Conservation (phyloP, 176 grass and related monocot genomes). For the Guadua angustifolia region DNA sequence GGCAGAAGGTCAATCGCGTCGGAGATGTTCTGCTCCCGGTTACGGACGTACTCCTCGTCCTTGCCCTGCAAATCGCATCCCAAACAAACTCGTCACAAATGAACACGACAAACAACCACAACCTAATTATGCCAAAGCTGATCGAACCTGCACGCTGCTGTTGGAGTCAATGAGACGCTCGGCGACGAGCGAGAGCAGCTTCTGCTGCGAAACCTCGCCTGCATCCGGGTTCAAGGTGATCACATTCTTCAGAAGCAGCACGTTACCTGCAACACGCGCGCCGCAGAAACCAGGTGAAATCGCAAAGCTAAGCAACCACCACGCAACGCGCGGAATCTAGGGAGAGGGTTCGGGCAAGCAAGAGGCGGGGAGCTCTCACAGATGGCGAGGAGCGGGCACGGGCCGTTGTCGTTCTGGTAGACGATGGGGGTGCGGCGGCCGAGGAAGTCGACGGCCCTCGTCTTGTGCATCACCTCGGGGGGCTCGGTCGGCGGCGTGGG, state of each 20-base stretch:
- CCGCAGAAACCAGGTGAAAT: constrained; percentile 20
- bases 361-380: constrained; percentile 51
- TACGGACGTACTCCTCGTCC: constrained; percentile 77
- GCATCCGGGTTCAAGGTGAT: constrained; percentile 81
- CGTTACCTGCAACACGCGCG: constrained; percentile 64
- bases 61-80: constrained; percentile 48
- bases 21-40: constrained; percentile 78
- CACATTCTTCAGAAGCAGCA: constrained; percentile 88
- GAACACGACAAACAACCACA: background rate
- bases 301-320: background rate
- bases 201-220: constrained; percentile 91
- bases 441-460: constrained; percentile 84
- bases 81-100: background rate
- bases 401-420: constrained; percentile 98
- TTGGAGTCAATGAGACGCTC: constrained; percentile 91
- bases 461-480: constrained; percentile 73
- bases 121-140: no score
- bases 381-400: constrained; percentile 95
- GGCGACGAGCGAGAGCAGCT: constrained; percentile 86
- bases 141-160: constrained; percentile 68
- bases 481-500: constrained; percentile 42
- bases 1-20: constrained; percentile 91
- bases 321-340: background rate
- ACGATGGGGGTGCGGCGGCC: constrained; percentile 84
- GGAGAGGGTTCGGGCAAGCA: background rate